Conservation (phyloP, 2,329 filamentous ascomycete genomes). For the Penicillium sp. region DNA sequence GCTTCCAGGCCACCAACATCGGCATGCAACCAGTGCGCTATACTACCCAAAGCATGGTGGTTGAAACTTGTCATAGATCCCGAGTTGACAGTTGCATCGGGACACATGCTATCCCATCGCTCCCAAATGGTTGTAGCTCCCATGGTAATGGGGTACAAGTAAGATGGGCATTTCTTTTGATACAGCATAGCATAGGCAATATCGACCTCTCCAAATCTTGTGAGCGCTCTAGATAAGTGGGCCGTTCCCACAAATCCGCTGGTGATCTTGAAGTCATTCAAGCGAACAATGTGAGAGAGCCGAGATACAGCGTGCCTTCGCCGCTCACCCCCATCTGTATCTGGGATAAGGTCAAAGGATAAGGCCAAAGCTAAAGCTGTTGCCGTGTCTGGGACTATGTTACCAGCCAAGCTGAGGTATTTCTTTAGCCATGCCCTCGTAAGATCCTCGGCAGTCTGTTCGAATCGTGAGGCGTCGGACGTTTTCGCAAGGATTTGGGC, state of each 20-base stretch:
- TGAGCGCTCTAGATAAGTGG: slow-evolving; percentile 34
- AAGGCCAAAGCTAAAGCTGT: slow-evolving; percentile 7
- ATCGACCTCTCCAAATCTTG: slow-evolving; percentile 23
- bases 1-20: slow-evolving; percentile 17
- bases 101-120: slow-evolving; percentile 48
- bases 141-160: slow-evolving; percentile 18
- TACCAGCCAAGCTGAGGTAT: slow-evolving; percentile 1
- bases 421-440: slow-evolving; percentile 1
- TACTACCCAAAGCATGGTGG: slow-evolving; percentile 47
- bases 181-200: slow-evolving; percentile 48
- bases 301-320: slow-evolving; percentile 5
- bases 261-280: slow-evolving; percentile 35
- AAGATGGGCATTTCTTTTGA: slow-evolving; percentile 27
- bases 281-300: slow-evolving; percentile 18
- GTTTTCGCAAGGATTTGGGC: not conserved
- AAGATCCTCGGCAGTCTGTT: not conserved
- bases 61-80: slow-evolving; percentile 51
- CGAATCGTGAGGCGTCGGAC: not conserved
- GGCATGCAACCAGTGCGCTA: slow-evolving; percentile 46
- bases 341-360: slow-evolving; percentile 4
- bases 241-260: slow-evolving; percentile 44
- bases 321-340: slow-evolving; percentile 39
- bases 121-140: slow-evolving; percentile 51
- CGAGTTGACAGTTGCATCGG: slow-evolving; percentile 44
- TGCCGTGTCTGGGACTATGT: slow-evolving; percentile 10